Conservation (phyloP, 495 filamentous ascomycete species). For the Cairneyella variabilis region DNA sequence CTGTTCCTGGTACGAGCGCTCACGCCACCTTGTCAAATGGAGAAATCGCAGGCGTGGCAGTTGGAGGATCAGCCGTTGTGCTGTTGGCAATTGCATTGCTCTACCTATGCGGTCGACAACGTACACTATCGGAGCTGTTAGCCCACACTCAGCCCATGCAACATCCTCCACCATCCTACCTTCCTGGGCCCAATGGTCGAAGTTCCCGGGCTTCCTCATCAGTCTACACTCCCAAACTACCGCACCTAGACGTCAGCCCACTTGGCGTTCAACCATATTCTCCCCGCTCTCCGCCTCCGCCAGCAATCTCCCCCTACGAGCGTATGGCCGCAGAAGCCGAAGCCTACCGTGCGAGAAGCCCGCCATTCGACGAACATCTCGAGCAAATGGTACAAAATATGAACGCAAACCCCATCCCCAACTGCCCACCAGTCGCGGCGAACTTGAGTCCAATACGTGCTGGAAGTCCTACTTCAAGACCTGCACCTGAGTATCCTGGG, state of each 20-base stretch:
- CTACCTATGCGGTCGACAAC: conserved; percentile 22
- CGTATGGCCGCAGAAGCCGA: not conserved
- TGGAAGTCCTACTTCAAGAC: not conserved
- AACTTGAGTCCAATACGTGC: not conserved
- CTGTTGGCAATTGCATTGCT: conserved; percentile 4
- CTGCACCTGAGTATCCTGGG: not conserved
- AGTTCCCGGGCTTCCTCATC: conserved; percentile 1
- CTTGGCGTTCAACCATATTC: not conserved
- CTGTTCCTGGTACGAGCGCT: not conserved
- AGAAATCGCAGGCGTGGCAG: conserved; percentile 21
- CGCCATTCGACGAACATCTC: conserved; percentile 2
- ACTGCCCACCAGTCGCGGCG: not conserved
- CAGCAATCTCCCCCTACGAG: not conserved
- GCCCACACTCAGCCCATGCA: not conserved
- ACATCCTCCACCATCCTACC: not conserved
- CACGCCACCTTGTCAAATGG: conserved; percentile 6
- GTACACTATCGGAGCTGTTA: conserved; percentile 13
- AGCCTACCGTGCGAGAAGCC: conserved; percentile 8
- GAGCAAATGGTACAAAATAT: not conserved
- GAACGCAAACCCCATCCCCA: not conserved
- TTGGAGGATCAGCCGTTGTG: conserved; percentile 15
- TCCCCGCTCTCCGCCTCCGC: not conserved
- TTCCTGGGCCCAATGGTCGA: not conserved
- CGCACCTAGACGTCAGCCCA: not conserved
- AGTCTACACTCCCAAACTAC: not conserved